A percentile compares a stretch with the other conserved stretches of the same genome.
phyloP scores from a whole-genome alignment of 352 stramenopile genomes.

The Phytopythium delawarense region DNA sequence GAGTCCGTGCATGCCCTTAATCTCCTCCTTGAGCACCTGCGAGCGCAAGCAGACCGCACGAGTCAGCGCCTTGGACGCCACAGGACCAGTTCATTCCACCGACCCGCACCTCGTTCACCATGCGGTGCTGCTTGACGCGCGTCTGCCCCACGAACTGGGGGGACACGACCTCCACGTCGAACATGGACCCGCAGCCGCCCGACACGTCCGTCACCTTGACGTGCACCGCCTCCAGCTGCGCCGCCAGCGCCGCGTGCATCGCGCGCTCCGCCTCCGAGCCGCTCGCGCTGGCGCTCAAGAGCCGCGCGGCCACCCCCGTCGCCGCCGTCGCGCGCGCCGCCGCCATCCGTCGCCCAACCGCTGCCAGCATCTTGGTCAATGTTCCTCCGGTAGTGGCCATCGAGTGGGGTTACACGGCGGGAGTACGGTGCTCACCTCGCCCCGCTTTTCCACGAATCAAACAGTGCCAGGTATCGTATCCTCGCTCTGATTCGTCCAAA shows the following conservation, averaged over 20 bases:
- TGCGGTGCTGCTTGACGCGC: conserved; percentile 85
- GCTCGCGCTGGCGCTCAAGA: conserved; percentile 16
- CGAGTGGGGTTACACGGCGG: background rate
- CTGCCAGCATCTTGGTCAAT: conserved; percentile 11
- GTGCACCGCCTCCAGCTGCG: conserved; percentile 62
- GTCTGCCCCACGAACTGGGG: conserved; percentile 71
- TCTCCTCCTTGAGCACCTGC: conserved; percentile 79
- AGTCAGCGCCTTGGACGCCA: background rate
- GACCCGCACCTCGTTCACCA: conserved; percentile 74
- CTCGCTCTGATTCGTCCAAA: background rate
- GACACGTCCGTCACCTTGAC: conserved; percentile 87
- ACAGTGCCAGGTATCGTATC: conserved; percentile 2
- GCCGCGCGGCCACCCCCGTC: conserved; percentile 9
- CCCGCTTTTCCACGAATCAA: conserved; percentile 1
- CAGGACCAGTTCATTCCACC: background rate
- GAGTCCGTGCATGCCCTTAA: conserved; percentile 84
- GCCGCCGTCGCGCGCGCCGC: conserved; percentile 13
- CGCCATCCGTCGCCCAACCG: conserved; percentile 20
- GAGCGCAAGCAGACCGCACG: background rate
- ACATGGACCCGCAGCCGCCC: conserved; percentile 87
- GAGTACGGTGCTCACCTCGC: no score
- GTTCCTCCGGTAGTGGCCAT: no score
- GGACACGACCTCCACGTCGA: conserved; percentile 83
- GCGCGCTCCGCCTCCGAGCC: conserved; percentile 49
- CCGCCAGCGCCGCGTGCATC: conserved; percentile 61